Evolutionary conservation across 148 eudicot species (phyloP).

Genomic region (Vaccinium myrtillus): DNA sequence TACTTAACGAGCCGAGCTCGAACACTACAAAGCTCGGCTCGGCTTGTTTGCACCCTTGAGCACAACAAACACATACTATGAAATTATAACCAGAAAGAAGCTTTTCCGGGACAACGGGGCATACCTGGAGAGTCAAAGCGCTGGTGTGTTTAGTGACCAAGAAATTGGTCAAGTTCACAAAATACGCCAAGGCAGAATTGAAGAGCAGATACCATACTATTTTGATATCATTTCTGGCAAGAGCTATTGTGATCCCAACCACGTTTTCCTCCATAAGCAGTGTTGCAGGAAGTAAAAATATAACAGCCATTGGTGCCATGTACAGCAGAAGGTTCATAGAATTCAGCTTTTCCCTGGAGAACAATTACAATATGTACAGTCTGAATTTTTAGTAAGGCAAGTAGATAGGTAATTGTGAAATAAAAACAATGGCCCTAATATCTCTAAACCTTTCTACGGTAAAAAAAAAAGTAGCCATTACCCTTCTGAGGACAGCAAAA

Average conservation of each 20-base stretch:
- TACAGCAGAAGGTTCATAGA: constrained; percentile 92
- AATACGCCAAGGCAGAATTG: constrained; percentile 81
- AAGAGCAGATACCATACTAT: constrained; percentile 78
- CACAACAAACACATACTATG: not conserved
- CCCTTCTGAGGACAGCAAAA: constrained; percentile 90
- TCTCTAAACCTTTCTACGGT: not conserved
- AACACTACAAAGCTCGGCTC: too few relatives aligned
- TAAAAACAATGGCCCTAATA: not conserved
- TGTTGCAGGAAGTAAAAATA: constrained; percentile 73
- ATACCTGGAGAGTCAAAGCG: constrained; percentile 92
- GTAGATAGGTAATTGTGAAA: not conserved
- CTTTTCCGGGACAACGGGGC: not conserved
- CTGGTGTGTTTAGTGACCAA: constrained; percentile 97
- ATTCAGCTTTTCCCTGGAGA: constrained; percentile 81
- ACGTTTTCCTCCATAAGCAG: constrained; percentile 77
- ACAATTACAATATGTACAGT: not conserved
- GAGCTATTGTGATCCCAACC: constrained; percentile 71
- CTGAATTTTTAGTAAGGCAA: not conserved
- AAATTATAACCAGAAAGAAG: not conserved
- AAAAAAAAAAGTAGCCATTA: constrained; percentile 25
- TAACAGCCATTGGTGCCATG: constrained; percentile 89
- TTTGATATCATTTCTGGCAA: constrained; percentile 58
- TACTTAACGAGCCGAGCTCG: too few relatives aligned
- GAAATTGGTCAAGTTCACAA: constrained; percentile 85
- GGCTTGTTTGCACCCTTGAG: too few relatives aligned